A percentile compares a stretch with the other conserved stretches of the same genome.
Conservation (phyloP, 2,329 filamentous ascomycete species). For the Colletotrichum karsti region DNA sequence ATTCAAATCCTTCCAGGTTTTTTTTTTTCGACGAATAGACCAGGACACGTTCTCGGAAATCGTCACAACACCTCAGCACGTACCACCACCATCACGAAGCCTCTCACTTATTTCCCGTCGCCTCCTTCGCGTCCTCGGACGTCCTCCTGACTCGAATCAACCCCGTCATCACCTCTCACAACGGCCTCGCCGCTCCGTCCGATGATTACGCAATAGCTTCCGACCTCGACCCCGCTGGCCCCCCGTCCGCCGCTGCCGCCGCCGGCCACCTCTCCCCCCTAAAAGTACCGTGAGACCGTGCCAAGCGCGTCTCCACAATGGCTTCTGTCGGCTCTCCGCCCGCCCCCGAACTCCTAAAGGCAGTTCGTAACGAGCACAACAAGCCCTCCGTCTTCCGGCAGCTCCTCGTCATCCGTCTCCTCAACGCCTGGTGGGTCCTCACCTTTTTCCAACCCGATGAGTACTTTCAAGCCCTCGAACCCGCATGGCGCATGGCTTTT, state of each 20-base stretch:
- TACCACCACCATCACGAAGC: neutral
- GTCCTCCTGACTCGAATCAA: neutral
- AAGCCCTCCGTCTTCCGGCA: constrained; percentile 37
- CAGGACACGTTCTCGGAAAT: neutral
- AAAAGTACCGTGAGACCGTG: constrained; percentile 4
- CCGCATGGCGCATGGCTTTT: constrained; percentile 90
- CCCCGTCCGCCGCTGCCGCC: neutral
- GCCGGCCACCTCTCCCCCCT: neutral
- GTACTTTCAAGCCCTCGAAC: constrained; percentile 95
- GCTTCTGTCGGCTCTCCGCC: constrained; percentile 32
- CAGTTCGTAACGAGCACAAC: constrained; percentile 34
- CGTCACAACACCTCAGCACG: constrained; percentile 1
- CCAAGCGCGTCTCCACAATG: constrained; percentile 25
- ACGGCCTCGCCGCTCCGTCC: neutral
- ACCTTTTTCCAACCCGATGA: constrained; percentile 99
- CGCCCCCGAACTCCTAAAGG: constrained; percentile 32
- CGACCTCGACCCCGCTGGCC: neutral
- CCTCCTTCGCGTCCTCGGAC: neutral
- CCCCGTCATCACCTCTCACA: neutral
- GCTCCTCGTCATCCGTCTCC: constrained; percentile 75
- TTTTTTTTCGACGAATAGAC: neutral
- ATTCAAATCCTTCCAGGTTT: neutral
- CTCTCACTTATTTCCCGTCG: neutral
- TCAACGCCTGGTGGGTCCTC: constrained; percentile 79
- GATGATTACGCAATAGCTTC: constrained; percentile 28